Conservation (phyloP, 495 filamentous ascomycete genomes). For the Penicillium cosmopolitanum region DNA sequence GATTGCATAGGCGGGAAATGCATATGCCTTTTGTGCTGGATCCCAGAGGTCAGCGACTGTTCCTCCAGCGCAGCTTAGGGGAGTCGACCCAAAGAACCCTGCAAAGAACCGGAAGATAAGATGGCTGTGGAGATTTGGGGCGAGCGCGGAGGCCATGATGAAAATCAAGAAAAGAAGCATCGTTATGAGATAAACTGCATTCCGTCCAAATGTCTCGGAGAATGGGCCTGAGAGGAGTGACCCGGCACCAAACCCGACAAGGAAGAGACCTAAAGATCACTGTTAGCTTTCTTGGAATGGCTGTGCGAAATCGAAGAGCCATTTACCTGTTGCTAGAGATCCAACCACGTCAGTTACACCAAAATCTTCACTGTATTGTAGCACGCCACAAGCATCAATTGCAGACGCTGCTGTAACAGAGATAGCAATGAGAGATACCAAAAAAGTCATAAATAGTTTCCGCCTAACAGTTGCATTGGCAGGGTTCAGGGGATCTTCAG, state of each 20-base stretch:
- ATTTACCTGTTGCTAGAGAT: slow-evolving; percentile 37
- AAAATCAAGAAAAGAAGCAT: slow-evolving; percentile 49
- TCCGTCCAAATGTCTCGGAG: slow-evolving; percentile 59
- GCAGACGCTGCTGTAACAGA: slow-evolving; percentile 51
- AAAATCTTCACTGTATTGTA: slow-evolving; percentile 48
- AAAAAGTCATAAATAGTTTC: slow-evolving; percentile 43
- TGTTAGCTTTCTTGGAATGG: background rate
- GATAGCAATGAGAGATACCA: slow-evolving; percentile 56
- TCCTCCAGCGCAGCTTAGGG: slow-evolving; percentile 50
- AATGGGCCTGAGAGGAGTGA: slow-evolving; percentile 50
- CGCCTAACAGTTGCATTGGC: slow-evolving; percentile 51
- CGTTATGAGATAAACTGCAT: slow-evolving; percentile 57
- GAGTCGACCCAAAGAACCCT: slow-evolving; percentile 49
- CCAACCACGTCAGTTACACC: slow-evolving; percentile 53
- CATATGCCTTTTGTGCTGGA: slow-evolving; percentile 43
- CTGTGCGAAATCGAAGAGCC: background rate
- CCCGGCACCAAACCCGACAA: slow-evolving; percentile 61
- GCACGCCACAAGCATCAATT: slow-evolving; percentile 49
- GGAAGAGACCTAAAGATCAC: slow-evolving; percentile 41
- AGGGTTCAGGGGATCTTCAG: slow-evolving; percentile 56
- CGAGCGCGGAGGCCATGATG: slow-evolving; percentile 48
- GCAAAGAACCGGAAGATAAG: slow-evolving; percentile 50
- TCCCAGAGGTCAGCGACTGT: slow-evolving; percentile 48
- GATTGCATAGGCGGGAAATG: slow-evolving; percentile 45
- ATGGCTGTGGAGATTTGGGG: slow-evolving; percentile 47